Conservation (phyloP, 2,329 filamentous ascomycete genomes). For the Hymenoscyphus repandus region DNA sequence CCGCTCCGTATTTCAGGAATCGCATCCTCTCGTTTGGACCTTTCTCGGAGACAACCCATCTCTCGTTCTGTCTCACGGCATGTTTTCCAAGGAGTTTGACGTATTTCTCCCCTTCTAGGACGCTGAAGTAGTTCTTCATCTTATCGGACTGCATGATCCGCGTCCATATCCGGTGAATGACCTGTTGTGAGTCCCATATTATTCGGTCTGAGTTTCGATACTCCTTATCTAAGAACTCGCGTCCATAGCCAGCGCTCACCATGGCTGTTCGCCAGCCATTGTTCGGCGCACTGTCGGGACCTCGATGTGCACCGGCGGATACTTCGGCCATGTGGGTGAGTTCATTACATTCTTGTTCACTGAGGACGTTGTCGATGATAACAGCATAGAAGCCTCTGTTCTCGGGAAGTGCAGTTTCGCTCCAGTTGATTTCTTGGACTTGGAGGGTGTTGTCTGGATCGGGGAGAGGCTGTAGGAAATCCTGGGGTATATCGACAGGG, state of each 20-base stretch:
- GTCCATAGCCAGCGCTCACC: constrained; percentile 58
- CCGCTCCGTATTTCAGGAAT: constrained; percentile 66
- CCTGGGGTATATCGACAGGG: constrained; percentile 37
- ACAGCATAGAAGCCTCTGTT: constrained; percentile 53
- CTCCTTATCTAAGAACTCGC: constrained; percentile 49
- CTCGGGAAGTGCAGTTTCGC: constrained; percentile 42
- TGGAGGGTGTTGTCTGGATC: constrained; percentile 39
- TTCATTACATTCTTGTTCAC: constrained; percentile 53
- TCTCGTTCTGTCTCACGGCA: constrained; percentile 14
- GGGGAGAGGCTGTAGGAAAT: constrained; percentile 43
- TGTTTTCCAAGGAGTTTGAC: constrained; percentile 32
- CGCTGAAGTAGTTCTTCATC: constrained; percentile 37
- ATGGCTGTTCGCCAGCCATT: constrained; percentile 62
- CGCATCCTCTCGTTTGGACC: constrained; percentile 68
- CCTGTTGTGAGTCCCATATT: constrained; percentile 61
- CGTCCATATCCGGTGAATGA: constrained; percentile 59
- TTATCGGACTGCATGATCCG: constrained; percentile 47
- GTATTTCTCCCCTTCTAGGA: constrained; percentile 29
- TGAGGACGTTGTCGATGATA: constrained; percentile 57
- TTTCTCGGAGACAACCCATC: constrained; percentile 16
- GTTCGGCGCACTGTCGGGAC: constrained; percentile 11
- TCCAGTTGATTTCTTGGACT: constrained; percentile 49
- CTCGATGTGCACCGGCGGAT: constrained; percentile 37
- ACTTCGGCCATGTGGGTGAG: constrained; percentile 47
- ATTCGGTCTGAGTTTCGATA: constrained; percentile 68